Conservation (phyloP, 768 basidiomycete genomes). For the Psilocybe sp. region DNA sequence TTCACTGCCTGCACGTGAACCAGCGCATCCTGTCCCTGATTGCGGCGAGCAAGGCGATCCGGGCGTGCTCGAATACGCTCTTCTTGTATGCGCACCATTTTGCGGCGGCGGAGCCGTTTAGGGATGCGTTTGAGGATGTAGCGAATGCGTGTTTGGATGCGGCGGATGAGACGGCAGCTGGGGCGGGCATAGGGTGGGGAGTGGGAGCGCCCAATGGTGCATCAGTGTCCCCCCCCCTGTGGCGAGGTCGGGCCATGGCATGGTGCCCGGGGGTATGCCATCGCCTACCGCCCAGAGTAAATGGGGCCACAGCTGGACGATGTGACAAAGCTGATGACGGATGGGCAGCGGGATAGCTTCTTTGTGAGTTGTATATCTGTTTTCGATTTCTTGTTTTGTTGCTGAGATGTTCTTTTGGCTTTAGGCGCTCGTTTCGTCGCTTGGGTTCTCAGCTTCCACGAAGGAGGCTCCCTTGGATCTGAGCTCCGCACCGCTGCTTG, state of each 20-base stretch:
- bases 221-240: neutral
- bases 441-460: conserved; percentile 1
- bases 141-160: conserved; percentile 6
- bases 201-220: neutral
- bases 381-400: neutral
- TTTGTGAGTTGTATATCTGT: neutral
- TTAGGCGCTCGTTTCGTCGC: conserved; percentile 5
- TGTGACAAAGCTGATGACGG: conserved; percentile 9
- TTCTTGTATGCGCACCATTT: conserved; percentile 9
- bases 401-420: neutral
- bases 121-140: conserved; percentile 8
- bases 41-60: conserved; percentile 5
- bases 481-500: neutral
- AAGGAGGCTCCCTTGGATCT: neutral
- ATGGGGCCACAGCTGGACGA: conserved; percentile 4
- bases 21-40: conserved; percentile 1
- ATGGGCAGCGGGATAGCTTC: conserved; percentile 5
- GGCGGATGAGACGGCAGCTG: neutral
- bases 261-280: neutral
- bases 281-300: neutral
- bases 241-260: neutral
- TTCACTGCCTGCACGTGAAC: conserved; percentile 6
- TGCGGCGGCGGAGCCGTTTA: conserved; percentile 7
- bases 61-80: conserved; percentile 7
- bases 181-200: neutral